A percentile compares a stretch with the other conserved stretches of the same genome.
phyloP scores from a whole-genome alignment of 208 protist genomes.

The Trypanosoma congolense region DNA sequence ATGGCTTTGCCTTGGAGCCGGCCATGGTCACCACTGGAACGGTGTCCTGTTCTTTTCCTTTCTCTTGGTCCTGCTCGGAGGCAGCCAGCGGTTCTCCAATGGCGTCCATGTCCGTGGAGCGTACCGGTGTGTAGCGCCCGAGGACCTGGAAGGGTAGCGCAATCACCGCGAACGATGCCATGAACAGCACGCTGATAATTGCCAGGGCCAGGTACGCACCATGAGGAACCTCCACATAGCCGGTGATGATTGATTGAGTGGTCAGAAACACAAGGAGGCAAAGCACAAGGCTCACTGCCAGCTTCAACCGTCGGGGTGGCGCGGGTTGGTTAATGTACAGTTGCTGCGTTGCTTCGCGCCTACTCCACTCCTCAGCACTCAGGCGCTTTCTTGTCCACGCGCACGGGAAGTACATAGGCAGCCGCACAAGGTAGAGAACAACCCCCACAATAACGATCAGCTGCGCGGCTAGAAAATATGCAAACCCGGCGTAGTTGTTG shows the following conservation, averaged over 20 bases:
- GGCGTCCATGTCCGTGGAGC: not conserved
- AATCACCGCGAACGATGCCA: slow-evolving; percentile 46
- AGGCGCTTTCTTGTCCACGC: slow-evolving; percentile 31
- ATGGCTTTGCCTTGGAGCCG: not conserved
- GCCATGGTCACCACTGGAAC: not conserved
- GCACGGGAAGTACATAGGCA: slow-evolving; percentile 50
- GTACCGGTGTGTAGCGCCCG: slow-evolving; percentile 2
- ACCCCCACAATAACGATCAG: slow-evolving; percentile 23
- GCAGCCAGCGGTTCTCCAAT: slow-evolving; percentile 1
- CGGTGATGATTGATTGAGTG: slow-evolving; percentile 40
- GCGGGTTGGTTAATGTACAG: slow-evolving; percentile 56
- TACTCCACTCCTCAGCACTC: slow-evolving; percentile 29
- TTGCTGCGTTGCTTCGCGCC: slow-evolving; percentile 40
- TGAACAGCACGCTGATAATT: slow-evolving; percentile 33
- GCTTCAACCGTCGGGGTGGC: slow-evolving; percentile 35
- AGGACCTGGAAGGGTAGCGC: slow-evolving; percentile 23
- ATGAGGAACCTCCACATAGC: slow-evolving; percentile 30
- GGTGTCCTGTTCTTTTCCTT: too few relatives aligned
- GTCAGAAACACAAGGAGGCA: slow-evolving; percentile 39
- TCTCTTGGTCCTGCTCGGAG: too few relatives aligned
- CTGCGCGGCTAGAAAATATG: slow-evolving; percentile 38
- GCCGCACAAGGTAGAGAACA: slow-evolving; percentile 40
- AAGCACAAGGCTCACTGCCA: slow-evolving; percentile 31
- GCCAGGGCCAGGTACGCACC: slow-evolving; percentile 25
- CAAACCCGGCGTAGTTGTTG: slow-evolving; percentile 30